Percentiles rank a stretch among this genome's conserved stretches.
Evolutionary conservation across 257 asterid species (phyloP).

Genomic region (Solanum acaule): DNA sequence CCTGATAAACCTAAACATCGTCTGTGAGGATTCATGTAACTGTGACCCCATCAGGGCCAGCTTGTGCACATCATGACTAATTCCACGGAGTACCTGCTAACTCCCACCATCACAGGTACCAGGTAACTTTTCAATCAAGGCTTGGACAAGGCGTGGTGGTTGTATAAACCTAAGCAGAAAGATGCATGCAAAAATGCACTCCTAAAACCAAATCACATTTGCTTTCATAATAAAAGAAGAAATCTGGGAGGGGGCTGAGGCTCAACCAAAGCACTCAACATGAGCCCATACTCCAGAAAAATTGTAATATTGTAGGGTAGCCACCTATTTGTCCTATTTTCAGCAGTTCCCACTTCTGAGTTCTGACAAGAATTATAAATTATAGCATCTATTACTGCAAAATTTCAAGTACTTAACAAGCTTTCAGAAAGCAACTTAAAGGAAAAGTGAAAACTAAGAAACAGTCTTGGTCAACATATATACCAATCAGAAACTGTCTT

Average conservation of each 20-base stretch:
- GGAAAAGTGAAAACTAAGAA: not conserved
- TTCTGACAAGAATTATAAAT: not conserved
- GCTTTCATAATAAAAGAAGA: not conserved
- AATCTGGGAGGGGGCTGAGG: not conserved
- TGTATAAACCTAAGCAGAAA: not conserved
- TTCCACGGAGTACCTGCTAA: not conserved
- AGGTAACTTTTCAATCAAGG: not conserved
- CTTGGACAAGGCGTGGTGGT: not conserved
- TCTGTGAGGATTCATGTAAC: not conserved
- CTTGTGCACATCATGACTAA: not conserved
- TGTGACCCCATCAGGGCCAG: not conserved
- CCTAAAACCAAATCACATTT: not conserved
- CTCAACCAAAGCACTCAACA: not conserved
- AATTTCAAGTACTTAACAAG: not conserved
- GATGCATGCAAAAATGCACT: not conserved
- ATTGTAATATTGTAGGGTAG: not conserved
- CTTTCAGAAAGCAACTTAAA: not conserved
- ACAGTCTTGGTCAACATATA: not conserved
- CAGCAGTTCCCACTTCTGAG: not conserved
- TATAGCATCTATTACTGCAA: not conserved
- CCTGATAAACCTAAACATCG: not conserved
- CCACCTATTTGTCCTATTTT: not conserved
- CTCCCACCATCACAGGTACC: not conserved
- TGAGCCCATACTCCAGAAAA: not conserved
- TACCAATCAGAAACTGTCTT: not conserved